phyloP scores from a whole-genome alignment of 805 yeast species.

The Yarrowia sp. region DNA sequence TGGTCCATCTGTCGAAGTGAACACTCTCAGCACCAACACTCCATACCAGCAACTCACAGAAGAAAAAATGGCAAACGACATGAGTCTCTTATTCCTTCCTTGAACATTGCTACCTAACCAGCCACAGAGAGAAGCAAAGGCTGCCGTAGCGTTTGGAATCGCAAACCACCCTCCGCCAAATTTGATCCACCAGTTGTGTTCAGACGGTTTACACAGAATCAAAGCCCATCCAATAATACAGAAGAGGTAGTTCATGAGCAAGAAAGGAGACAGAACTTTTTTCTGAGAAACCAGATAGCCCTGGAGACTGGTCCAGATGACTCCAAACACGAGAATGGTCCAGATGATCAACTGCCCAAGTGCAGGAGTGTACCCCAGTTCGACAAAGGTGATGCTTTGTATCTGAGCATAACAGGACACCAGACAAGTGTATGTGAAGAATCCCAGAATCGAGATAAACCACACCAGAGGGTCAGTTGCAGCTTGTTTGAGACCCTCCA shows the following conservation, averaged over 20 bases:
- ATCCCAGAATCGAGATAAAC: constrained; percentile 4
- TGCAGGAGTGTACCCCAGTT: not conserved
- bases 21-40: constrained; percentile 2
- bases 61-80: not conserved
- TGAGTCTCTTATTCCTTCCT: constrained; percentile 2
- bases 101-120: not conserved
- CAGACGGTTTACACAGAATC: not conserved
- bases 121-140: not conserved
- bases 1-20: not conserved
- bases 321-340: constrained; percentile 3
- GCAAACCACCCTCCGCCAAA: constrained; percentile 5
- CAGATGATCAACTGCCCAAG: constrained; percentile 7
- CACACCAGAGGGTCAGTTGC: not conserved
- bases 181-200: constrained; percentile 3
- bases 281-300: not conserved
- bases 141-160: not conserved
- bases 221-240: constrained; percentile 1
- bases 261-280: not conserved
- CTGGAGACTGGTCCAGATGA: constrained; percentile 1
- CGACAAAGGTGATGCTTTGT: not conserved
- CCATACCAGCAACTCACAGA: constrained; percentile 12
- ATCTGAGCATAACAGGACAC: not conserved
- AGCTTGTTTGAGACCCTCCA: not conserved
- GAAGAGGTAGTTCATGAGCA: constrained; percentile 3
- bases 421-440: not conserved